These are phyloP conservation scores for Acer campestre DNA, from an alignment of 345 rosid genomes.

Conservation along the genomic window DNA sequence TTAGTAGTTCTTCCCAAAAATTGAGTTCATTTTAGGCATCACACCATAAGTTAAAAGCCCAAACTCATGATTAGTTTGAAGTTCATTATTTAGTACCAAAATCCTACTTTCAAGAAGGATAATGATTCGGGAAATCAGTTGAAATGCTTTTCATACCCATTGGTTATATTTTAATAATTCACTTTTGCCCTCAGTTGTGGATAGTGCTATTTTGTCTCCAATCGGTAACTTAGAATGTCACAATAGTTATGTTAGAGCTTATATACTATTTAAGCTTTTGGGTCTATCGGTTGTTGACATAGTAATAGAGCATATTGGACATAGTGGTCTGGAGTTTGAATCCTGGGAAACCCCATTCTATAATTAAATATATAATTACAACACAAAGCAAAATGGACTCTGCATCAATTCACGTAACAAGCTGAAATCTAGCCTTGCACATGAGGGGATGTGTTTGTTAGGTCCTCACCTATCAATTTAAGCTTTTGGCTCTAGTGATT, in stretches of 20 bases:
- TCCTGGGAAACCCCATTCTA: background rate
- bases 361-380: background rate
- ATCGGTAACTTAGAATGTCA: background rate
- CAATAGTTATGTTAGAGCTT: background rate
- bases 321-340: background rate
- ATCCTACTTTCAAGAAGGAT: background rate
- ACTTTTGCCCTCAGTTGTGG: background rate
- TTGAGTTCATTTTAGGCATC: conserved; percentile 5
- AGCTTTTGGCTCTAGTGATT: background rate
- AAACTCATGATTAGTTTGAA: background rate
- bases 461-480: background rate
- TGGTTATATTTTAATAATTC: background rate
- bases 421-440: background rate
- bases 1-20: conserved; percentile 32
- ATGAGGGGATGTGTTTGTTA: background rate
- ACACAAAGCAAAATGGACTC: background rate
- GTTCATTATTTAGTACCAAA: background rate
- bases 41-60: background rate
- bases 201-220: background rate
- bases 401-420: background rate
- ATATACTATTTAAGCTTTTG: background rate
- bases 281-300: background rate
- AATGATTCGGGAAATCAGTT: background rate
- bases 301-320: background rate
- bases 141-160: background rate